phyloP scores from a whole-genome alignment of 257 asterid genomes.

The Nyctanthes arbortristis region DNA sequence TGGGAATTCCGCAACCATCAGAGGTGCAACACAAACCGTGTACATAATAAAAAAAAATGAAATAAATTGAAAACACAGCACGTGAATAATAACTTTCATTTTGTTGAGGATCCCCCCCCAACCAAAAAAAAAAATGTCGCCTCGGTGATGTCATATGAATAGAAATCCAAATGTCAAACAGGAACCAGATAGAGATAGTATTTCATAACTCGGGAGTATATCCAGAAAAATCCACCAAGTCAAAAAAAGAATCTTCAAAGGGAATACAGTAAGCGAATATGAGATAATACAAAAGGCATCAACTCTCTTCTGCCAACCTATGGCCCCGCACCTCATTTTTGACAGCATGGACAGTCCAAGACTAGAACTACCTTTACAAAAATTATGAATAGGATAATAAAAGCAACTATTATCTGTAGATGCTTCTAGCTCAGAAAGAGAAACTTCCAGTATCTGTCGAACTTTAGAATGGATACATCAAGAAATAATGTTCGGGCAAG shows the following conservation, averaged over 20 bases:
- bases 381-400: not conserved
- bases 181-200: not conserved
- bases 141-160: slow-evolving; percentile 18
- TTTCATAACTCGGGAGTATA: not conserved
- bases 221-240: slow-evolving; percentile 14
- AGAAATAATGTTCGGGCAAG: not conserved
- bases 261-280: slow-evolving; percentile 10
- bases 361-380: not conserved
- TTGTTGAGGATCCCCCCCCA: not conserved
- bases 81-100: slow-evolving; percentile 1
- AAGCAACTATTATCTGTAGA: not conserved
- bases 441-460: not conserved
- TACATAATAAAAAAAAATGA: not conserved
- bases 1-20: slow-evolving; percentile 8
- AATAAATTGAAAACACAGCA: slow-evolving; percentile 12
- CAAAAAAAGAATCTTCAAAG: slow-evolving; percentile 3
- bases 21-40: slow-evolving; percentile 10
- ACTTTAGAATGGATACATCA: not conserved
- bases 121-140: not conserved
- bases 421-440: not conserved
- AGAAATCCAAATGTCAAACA: not conserved
- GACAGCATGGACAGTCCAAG: not conserved
- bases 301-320: not conserved
- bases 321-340: too few species aligned
- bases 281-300: slow-evolving; percentile 1